Evolutionary conservation across 225 moss, liverwort and hornwort genomes (phyloP).

Genomic region (Asterella californica): DNA sequence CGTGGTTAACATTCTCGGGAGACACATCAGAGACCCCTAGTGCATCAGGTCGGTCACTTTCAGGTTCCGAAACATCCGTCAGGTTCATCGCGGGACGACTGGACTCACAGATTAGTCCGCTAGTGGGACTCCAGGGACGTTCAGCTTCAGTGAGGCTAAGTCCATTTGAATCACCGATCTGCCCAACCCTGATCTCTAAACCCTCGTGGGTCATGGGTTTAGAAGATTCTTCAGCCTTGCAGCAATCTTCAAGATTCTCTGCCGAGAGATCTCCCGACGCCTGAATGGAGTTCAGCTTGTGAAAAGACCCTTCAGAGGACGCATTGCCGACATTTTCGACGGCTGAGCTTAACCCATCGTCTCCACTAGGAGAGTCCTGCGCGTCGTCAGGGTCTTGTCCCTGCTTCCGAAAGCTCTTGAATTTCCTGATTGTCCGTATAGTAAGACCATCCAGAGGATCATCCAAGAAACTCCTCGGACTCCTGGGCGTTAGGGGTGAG

Average conservation of each 20-base stretch:
- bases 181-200: too few species aligned
- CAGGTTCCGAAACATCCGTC: background rate
- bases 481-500: background rate
- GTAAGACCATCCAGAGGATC: conserved; percentile 5
- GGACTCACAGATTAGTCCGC: background rate
- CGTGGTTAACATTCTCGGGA: background rate
- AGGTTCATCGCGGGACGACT: background rate
- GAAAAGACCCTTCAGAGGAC: background rate
- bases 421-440: conserved; percentile 9
- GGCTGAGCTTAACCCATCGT: background rate
- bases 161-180: conserved; percentile 5
- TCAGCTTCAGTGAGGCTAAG: background rate
- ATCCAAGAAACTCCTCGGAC: conserved; percentile 11
- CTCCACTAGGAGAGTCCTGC: background rate
- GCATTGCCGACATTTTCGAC: background rate
- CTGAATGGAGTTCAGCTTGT: background rate
- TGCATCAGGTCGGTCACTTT: background rate
- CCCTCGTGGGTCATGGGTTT: background rate
- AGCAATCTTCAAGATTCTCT: background rate
- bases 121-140: background rate
- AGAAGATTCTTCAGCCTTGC: background rate
- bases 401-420: conserved; percentile 15
- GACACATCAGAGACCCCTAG: background rate
- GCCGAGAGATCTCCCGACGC: background rate
- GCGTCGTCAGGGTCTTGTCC: background rate